Base-by-base conservation (phyloP, 2,329 filamentous ascomycete species). In the Coniochaeta prunicola region DNA sequence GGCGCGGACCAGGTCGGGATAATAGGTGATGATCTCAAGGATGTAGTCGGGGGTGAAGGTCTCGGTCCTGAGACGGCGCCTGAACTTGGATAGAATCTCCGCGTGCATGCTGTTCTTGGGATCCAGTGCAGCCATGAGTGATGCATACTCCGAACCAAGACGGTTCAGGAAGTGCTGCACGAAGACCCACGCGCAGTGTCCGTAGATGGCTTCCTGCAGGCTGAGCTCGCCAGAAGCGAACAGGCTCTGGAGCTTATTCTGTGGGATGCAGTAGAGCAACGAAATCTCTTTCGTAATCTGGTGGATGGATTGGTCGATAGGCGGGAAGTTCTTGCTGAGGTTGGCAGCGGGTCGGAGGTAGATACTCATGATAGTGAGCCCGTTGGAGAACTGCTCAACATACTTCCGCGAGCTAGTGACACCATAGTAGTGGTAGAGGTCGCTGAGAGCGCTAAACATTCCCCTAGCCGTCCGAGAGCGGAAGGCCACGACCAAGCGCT, bases 201-300 rank as follows among this genome's bases (percentile, higher is more conserved):
- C 92, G 71, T 99, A 99, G 68, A 97, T 92, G 13, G 93, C 92
- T 77, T 99, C 94, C 73, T 99, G 94, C 57, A 99, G 80, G 70
- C 92, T 97, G 64, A 99, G 80, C 66, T 88, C 84, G 56, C 92
- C 92, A 17, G 84, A 86, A 56, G 90, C 90, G 73, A 99, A 99
- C 66, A 96, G 85, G 60, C 82, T 79, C 75, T 97, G 93, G 73
- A 99, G 91, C 75, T 92, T 94, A 81, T 96, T 99, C 74, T 96
- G 93, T 15, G 94, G 94, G 65, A 99, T 89, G 73, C 94, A 99
- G 84, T 97, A 99, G 19, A 99, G 81, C 60, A 99, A 83, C 1
- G 94, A 97, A 56, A 96, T 88, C 74, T 99, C 94, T 82, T 97
- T 97, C 79, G 94, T 96, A 78, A 99, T 97, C 76, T 99, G 94